A percentile compares a stretch with the other conserved stretches of the same genome.
These are phyloP conservation scores for Nephelium lappaceum DNA, from an alignment of 345 rosid genomes.

Conservation along the genomic window DNA sequence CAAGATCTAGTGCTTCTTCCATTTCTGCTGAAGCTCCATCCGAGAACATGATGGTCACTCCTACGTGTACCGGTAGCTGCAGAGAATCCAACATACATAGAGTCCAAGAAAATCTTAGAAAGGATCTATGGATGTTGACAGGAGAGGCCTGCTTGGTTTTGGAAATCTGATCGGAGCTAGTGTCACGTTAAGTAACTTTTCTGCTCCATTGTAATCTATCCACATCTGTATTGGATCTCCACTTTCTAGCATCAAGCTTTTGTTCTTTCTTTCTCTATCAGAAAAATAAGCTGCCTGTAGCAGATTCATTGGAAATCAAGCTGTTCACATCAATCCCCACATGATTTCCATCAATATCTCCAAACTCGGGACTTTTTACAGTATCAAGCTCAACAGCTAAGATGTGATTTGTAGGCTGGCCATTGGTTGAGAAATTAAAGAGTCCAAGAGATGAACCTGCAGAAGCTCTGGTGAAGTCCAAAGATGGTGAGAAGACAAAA, in stretches of 20 bases:
- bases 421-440: not conserved
- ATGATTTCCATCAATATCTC: slow-evolving; percentile 51
- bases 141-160: slow-evolving; percentile 47
- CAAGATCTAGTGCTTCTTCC: slow-evolving; percentile 47
- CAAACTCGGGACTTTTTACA: slow-evolving; percentile 36
- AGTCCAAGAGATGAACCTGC: slow-evolving; percentile 23
- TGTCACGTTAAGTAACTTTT: slow-evolving; percentile 43
- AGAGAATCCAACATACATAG: slow-evolving; percentile 54
- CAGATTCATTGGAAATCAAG: slow-evolving; percentile 32
- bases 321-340: slow-evolving; percentile 58
- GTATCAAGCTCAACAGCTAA: slow-evolving; percentile 60
- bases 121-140: slow-evolving; percentile 47
- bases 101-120: slow-evolving; percentile 36
- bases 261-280: slow-evolving; percentile 18
- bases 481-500: slow-evolving; percentile 26
- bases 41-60: slow-evolving; percentile 45
- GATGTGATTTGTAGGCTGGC: slow-evolving; percentile 19
- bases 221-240: slow-evolving; percentile 50
- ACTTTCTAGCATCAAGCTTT: slow-evolving; percentile 38
- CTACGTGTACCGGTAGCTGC: slow-evolving; percentile 42
- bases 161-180: slow-evolving; percentile 36
- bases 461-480: slow-evolving; percentile 13
- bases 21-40: slow-evolving; percentile 60
- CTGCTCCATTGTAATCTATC: slow-evolving; percentile 52
- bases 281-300: slow-evolving; percentile 40